Evolutionary conservation across 2,329 filamentous ascomycete species (phyloP).

Genomic region (Cytospora schulzeri): DNA sequence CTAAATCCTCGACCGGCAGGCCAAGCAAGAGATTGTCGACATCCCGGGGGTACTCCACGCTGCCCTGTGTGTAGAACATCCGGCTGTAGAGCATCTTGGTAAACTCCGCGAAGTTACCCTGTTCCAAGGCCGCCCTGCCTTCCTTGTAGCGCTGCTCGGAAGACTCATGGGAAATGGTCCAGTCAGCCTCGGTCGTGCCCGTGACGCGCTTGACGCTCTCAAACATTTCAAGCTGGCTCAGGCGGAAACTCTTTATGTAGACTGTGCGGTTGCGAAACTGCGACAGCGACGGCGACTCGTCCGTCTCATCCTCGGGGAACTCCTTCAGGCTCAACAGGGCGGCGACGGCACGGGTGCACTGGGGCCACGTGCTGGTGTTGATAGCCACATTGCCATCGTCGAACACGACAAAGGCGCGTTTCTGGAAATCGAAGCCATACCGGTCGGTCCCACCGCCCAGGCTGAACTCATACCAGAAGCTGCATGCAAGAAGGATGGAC

Average conservation of each 20-base stretch:
- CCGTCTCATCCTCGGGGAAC: slow-evolving; percentile 27
- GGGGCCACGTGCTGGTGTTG: slow-evolving; percentile 60
- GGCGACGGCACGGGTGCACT: slow-evolving; percentile 45
- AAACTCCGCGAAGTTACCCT: slow-evolving; percentile 48
- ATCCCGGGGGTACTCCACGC: slow-evolving; percentile 46
- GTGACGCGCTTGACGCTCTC: slow-evolving; percentile 60
- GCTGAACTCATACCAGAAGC: slow-evolving; percentile 57
- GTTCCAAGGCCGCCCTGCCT: slow-evolving; percentile 47
- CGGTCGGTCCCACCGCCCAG: slow-evolving; percentile 36
- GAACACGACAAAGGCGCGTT: slow-evolving; percentile 39
- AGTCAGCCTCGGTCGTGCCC: slow-evolving; percentile 59
- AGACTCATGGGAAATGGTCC: slow-evolving; percentile 55
- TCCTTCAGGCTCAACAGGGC: slow-evolving; percentile 49
- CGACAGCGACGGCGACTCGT: slow-evolving; percentile 19
- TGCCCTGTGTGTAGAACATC: slow-evolving; percentile 50
- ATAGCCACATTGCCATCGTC: slow-evolving; percentile 60
- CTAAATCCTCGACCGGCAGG: slow-evolving; percentile 59
- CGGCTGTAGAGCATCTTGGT: slow-evolving; percentile 55
- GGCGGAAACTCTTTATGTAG: slow-evolving; percentile 57
- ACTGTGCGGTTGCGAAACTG: slow-evolving; percentile 47
- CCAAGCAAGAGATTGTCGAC: slow-evolving; percentile 55
- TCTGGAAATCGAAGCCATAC: slow-evolving; percentile 34
- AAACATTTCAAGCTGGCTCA: slow-evolving; percentile 67
- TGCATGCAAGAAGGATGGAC: slow-evolving; percentile 42
- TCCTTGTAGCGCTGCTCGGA: slow-evolving; percentile 50